phyloP scores from a whole-genome alignment of 78 protist genomes.

The Dictyostelium purpureum region DNA sequence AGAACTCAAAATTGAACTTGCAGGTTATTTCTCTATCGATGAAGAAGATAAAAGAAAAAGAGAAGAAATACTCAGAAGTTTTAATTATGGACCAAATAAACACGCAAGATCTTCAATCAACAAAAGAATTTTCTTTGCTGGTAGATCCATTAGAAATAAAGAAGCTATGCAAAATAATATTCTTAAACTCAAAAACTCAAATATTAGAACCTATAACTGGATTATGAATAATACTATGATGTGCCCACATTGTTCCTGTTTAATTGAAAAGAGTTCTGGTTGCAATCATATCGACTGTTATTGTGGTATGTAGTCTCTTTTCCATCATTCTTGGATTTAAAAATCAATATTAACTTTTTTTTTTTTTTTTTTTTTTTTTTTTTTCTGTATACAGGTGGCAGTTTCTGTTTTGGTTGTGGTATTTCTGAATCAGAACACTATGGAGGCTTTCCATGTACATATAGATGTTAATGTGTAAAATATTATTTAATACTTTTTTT shows the following conservation, averaged over 20 bases:
- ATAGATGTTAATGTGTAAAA: too few species aligned
- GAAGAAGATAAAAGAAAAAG: not conserved
- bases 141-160: not conserved
- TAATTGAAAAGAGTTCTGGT: too few species aligned
- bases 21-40: not conserved
- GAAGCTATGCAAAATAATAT: not conserved
- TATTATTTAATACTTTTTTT: too few species aligned
- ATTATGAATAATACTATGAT: too few species aligned
- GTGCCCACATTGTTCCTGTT: too few species aligned
- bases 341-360: not conserved
- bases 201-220: not conserved
- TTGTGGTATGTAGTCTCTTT: not conserved
- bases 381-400: too few species aligned
- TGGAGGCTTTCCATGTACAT: too few species aligned
- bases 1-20: not conserved
- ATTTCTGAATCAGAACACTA: too few species aligned
- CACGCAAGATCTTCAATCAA: too few species aligned
- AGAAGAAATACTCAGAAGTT: not conserved
- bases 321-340: not conserved
- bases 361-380: too few species aligned
- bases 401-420: conserved; percentile 46
- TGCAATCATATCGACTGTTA: not conserved
- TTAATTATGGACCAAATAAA: not conserved
- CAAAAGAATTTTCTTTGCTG: not conserved
- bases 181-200: not conserved